Percentiles rank a stretch among this genome's conserved stretches.
These are phyloP conservation scores for Fonsecaea pedrosoi DNA, from an alignment of 2,329 filamentous ascomycete genomes.

Conservation along the genomic window DNA sequence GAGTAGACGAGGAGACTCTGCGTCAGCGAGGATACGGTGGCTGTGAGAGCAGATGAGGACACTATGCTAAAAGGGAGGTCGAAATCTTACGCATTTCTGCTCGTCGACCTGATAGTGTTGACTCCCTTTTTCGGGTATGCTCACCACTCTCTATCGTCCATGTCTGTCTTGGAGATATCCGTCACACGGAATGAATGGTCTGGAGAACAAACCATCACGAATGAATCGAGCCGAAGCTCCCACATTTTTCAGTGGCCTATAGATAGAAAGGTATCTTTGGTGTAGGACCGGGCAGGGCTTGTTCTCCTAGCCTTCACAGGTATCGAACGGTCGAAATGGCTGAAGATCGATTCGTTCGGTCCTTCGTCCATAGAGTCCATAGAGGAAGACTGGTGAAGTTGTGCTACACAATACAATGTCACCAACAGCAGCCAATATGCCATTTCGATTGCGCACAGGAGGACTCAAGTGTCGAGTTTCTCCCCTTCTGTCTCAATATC, in stretches of 20 bases:
- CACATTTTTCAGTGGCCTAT: not conserved
- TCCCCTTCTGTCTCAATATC: too few relatives aligned
- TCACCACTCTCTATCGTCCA: not conserved
- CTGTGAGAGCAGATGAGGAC: not conserved
- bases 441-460: too few relatives aligned
- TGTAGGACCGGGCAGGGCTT: not conserved
- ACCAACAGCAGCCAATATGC: too few relatives aligned
- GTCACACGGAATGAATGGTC: not conserved
- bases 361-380: too few relatives aligned
- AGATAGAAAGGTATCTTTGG: not conserved
- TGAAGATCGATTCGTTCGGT: not conserved
- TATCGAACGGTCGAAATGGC: not conserved
- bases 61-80: not conserved
- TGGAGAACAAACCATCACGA: not conserved
- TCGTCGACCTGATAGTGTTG: not conserved
- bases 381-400: too few relatives aligned
- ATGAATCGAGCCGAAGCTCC: not conserved
- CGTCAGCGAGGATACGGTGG: not conserved
- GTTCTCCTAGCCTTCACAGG: not conserved
- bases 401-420: too few relatives aligned
- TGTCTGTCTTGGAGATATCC: not conserved
- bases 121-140: not conserved
- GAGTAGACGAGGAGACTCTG: not conserved
- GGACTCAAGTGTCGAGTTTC: too few relatives aligned
- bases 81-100: not conserved